phyloP scores from a whole-genome alignment of 2,329 filamentous ascomycete genomes.

The Dothidotthia symphoricarpi region DNA sequence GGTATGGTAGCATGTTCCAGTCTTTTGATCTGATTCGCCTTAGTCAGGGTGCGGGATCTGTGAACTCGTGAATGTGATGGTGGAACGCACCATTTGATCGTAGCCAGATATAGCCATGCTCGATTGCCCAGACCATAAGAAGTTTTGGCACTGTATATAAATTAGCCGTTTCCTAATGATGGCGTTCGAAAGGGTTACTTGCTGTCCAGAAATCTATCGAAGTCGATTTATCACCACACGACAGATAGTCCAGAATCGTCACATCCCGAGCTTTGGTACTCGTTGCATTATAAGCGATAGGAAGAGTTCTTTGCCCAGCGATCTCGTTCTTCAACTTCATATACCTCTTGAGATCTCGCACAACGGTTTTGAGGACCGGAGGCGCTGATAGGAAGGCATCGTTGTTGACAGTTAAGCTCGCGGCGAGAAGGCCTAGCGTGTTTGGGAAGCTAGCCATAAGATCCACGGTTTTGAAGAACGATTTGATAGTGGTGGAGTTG shows the following conservation, averaged over 20 bases:
- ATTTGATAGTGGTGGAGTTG: conserved; percentile 1
- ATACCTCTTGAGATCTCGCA: conserved; percentile 11
- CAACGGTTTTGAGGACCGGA: conserved; percentile 8
- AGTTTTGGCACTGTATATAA: conserved; percentile 3
- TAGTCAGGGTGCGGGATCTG: no score
- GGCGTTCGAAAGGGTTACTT: background rate
- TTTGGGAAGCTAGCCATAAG: conserved; percentile 11
- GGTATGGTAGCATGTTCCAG: conserved; percentile 5
- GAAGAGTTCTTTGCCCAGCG: conserved; percentile 3
- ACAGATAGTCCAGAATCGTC: conserved; percentile 5
- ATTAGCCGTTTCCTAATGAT: background rate
- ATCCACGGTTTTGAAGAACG: conserved; percentile 7
- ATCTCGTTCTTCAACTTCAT: conserved; percentile 6
- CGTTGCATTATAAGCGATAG: conserved; percentile 7
- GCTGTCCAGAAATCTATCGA: conserved; percentile 11
- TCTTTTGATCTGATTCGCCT: background rate
- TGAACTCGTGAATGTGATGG: no score
- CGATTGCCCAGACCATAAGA: conserved; percentile 5
- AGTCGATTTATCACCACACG: conserved; percentile 4
- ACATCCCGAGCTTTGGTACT: conserved; percentile 1
- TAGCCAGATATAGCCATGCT: conserved; percentile 6
- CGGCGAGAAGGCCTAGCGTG: conserved; percentile 7
- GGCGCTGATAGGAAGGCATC: background rate
- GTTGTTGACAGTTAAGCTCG: conserved; percentile 1
- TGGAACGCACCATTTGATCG: background rate